A percentile compares a stretch with the other conserved stretches of the same genome.
phyloP scores from a whole-genome alignment of 129 eudicot genomes.

The Saussurea involucrata region DNA sequence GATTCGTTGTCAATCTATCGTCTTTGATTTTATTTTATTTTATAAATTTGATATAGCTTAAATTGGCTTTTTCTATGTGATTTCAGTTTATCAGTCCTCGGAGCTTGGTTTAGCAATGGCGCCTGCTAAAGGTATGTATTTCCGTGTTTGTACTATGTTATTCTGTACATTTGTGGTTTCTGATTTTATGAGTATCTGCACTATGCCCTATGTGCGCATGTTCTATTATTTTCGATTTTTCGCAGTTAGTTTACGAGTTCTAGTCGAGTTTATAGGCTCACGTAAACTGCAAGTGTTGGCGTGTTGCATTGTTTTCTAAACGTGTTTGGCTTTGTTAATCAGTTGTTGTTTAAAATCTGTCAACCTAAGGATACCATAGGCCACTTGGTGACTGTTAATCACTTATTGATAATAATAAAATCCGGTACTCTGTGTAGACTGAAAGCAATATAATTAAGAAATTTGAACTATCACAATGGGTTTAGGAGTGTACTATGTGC shows the following conservation, averaged over 20 bases:
- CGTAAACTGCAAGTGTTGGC: too few species aligned
- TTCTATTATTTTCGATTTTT: too few species aligned
- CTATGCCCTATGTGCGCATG: neutral
- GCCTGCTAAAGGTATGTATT: constrained; percentile 13
- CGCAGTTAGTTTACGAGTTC: too few species aligned
- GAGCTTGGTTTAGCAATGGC: constrained; percentile 11
- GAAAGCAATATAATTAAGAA: too few species aligned
- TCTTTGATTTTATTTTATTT: neutral
- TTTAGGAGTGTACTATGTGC: too few species aligned
- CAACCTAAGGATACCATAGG: too few species aligned
- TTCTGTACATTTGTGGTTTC: neutral
- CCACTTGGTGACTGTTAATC: too few species aligned
- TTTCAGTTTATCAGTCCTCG: constrained; percentile 1
- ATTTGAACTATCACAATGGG: neutral
- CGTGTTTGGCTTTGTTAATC: neutral
- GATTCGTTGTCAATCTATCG: neutral
- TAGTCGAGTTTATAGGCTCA: too few species aligned
- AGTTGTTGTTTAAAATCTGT: neutral
- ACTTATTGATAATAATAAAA: too few species aligned
- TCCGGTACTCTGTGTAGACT: too few species aligned
- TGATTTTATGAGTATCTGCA: neutral
- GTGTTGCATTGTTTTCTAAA: neutral
- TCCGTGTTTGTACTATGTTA: neutral
- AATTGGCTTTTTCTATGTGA: neutral
- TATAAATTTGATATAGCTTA: neutral